Base-by-base conservation (phyloP, 768 basidiomycete genomes). In the Lactarius quietus region DNA sequence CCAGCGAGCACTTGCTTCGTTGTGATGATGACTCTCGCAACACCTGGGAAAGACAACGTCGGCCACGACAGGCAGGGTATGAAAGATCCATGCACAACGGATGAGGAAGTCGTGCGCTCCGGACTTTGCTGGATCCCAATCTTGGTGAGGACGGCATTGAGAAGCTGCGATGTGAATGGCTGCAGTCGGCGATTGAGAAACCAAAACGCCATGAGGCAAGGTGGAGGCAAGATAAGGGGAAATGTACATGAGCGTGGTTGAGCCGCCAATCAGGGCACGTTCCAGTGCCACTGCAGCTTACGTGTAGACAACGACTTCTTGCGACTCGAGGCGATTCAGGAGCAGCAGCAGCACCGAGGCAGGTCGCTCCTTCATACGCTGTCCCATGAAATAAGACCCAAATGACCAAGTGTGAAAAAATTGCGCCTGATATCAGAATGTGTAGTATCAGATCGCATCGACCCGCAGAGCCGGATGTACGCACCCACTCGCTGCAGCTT, bases 341-440 rank as follows among this genome's bases (percentile, higher is more conserved):
- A n/a, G n/a, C n/a, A n/a, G n/a, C n/a, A n/a, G n/a, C n/a, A n/a
- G n/a, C n/a, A n/a, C n/a, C n/a, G n/a, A n/a, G n/a, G n/a, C n/a
- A n/a, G n/a, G n/a, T n/a, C n/a, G n/a, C n/a, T n/a, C n/a, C n/a
- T 98, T 98, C 7, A 93, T 95, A 57, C 98, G 81, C 91, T 95
- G 72, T 54, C 63, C 38, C 3, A 55, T 15, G 14, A 15, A n/a
- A 33, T 43, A 43, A 14, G 57, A 10, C 5, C 31, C 41, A 20
- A 6, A 33, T 33, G n/a, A 57, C 23, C 29, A n/a, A 41, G 48
- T 15, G 59, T 51, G 60, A n/a, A 54, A 33, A 10, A 33, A 31
- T 18, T 80, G 57, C 56, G 92, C 95, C 80, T 97, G 95, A 72
- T 94, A 93, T 20, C 96, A 82, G 84, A 99, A 98, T 0, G 93